A percentile compares a stretch with the other conserved stretches of the same genome.
phyloP scores from a whole-genome alignment of 768 basidiomycete species.

The Mycena epipterygia region DNA sequence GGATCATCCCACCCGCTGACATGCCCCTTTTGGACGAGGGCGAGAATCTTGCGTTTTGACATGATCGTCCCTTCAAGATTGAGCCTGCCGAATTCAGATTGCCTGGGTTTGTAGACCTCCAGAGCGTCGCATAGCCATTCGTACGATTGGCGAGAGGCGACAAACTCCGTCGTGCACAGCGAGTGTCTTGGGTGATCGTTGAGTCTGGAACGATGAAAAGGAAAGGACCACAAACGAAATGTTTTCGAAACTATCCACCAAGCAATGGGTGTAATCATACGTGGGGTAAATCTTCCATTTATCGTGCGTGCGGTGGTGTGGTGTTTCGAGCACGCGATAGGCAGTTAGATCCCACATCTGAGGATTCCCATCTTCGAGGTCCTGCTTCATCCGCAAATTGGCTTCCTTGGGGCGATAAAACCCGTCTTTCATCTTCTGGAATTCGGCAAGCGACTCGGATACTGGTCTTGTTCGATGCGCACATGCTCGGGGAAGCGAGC shows the following conservation, averaged over 20 bases:
- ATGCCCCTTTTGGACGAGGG: conserved; percentile 86
- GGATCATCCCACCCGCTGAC: conserved; percentile 98
- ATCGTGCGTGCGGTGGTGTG: conserved; percentile 93
- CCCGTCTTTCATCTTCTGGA: conserved; percentile 93
- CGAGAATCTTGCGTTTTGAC: conserved; percentile 95
- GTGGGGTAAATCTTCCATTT: conserved; percentile 99
- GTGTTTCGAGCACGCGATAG: conserved; percentile 90
- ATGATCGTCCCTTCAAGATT: conserved; percentile 95
- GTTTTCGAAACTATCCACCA: conserved; percentile 98
- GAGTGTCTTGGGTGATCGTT: conserved; percentile 77
- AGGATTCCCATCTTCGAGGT: conserved; percentile 91
- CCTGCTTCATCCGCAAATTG: conserved; percentile 97
- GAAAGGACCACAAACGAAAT: conserved; percentile 82
- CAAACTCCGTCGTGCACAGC: conserved; percentile 95
- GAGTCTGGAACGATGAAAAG: conserved; percentile 9
- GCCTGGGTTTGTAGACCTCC: conserved; percentile 97
- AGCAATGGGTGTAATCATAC: conserved; percentile 98
- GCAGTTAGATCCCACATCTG: conserved; percentile 99
- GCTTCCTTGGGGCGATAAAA: conserved; percentile 93
- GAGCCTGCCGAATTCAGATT: conserved; percentile 96
- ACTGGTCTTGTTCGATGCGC: conserved; percentile 88
- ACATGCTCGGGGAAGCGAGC: conserved; percentile 82
- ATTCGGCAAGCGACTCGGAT: conserved; percentile 89
- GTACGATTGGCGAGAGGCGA: conserved; percentile 95
- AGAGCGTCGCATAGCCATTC: conserved; percentile 99